Conservation (phyloP, 495 filamentous ascomycete species). For the Hypomontagnella submonticulosa region DNA sequence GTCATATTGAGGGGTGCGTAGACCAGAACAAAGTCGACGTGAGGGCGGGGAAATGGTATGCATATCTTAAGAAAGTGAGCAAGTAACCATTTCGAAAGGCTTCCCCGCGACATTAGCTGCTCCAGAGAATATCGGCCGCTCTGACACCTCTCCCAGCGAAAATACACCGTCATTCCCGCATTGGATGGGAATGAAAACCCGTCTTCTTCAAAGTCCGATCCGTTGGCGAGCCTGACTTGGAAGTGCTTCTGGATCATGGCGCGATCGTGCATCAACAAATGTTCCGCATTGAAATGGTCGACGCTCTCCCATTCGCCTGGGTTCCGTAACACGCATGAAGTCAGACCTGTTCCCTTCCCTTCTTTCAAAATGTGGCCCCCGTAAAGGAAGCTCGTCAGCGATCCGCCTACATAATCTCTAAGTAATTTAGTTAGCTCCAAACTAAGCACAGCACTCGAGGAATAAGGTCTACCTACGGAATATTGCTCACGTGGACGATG, state of each 20-base stretch:
- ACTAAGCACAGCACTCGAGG: neutral
- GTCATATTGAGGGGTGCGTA: constrained; percentile 49
- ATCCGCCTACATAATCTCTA: constrained; percentile 55
- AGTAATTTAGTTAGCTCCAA: neutral
- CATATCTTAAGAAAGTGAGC: constrained; percentile 51
- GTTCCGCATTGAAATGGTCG: constrained; percentile 46
- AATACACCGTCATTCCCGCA: constrained; percentile 31
- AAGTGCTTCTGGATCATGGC: constrained; percentile 39
- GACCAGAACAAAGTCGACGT: neutral
- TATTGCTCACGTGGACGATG: constrained; percentile 53
- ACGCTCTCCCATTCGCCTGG: constrained; percentile 17
- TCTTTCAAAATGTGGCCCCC: constrained; percentile 45
- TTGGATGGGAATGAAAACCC: neutral
- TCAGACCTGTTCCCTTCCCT: constrained; percentile 32
- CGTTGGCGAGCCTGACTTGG: constrained; percentile 19
- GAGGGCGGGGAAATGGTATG: constrained; percentile 38
- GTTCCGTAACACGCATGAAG: constrained; percentile 45
- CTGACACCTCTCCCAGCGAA: constrained; percentile 34
- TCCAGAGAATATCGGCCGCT: constrained; percentile 14
- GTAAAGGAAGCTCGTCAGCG: constrained; percentile 47
- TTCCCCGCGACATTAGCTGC: constrained; percentile 34
- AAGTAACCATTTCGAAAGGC: constrained; percentile 48
- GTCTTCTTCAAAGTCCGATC: neutral
- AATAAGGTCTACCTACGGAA: constrained; percentile 47
- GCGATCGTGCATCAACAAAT: constrained; percentile 38